phyloP scores from a whole-genome alignment of 352 stramenopile genomes.

The Nothophytophthora sp. region DNA sequence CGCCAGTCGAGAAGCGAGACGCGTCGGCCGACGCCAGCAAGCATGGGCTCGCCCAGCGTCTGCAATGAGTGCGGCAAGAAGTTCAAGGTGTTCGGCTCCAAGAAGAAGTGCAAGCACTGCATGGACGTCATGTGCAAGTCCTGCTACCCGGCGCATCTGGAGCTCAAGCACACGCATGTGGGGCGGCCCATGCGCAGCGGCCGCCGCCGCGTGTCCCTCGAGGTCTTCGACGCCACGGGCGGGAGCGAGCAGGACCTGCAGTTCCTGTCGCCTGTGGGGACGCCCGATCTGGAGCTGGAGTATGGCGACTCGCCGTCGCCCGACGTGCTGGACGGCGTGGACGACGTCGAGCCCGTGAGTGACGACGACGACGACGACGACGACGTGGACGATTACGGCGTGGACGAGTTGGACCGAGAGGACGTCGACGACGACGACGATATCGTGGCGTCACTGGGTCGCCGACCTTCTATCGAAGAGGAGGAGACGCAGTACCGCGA shows the following conservation, averaged over 20 bases:
- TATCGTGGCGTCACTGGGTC: slow-evolving; percentile 31
- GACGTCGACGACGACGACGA: slow-evolving; percentile 45
- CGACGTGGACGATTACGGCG: slow-evolving; percentile 29
- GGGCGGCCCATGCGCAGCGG: slow-evolving; percentile 1
- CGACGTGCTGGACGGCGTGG: slow-evolving; percentile 40
- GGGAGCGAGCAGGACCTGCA: slow-evolving; percentile 38
- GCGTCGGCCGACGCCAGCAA: too few species aligned
- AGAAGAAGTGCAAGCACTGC: slow-evolving; percentile 75
- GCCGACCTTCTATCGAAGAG: slow-evolving; percentile 55
- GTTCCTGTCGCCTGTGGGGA: slow-evolving; percentile 47
- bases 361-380: slow-evolving; percentile 50
- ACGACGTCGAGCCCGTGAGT: slow-evolving; percentile 37
- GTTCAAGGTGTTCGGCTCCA: slow-evolving; percentile 74
- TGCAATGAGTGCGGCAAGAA: slow-evolving; percentile 76
- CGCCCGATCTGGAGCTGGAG: slow-evolving; percentile 16
- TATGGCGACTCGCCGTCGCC: slow-evolving; percentile 23
- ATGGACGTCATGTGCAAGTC: slow-evolving; percentile 55
- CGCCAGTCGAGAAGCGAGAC: too few species aligned
- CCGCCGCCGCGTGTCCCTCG: slow-evolving; percentile 23
- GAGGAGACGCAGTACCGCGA: slow-evolving; percentile 49
- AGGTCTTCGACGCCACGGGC: slow-evolving; percentile 17
- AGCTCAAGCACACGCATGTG: slow-evolving; percentile 43
- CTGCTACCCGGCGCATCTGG: slow-evolving; percentile 53
- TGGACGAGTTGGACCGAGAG: too few species aligned
- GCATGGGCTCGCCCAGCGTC: slow-evolving; percentile 43